Evolutionary conservation across 169 alveolate species (phyloP).

Genomic region (Eimeria brunetti): DNA sequence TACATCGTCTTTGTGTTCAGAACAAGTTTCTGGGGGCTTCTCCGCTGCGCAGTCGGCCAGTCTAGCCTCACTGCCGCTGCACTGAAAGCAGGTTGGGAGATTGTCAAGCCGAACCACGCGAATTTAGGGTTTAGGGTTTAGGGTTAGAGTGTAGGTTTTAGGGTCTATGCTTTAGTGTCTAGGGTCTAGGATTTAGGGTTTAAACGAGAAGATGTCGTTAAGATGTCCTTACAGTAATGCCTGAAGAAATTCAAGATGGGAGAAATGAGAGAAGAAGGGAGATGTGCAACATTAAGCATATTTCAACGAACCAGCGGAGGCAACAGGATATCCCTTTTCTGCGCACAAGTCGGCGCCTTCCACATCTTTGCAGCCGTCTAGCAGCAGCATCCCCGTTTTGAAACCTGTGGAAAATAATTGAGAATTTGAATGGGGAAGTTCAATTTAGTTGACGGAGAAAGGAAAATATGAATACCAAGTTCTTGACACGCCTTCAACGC

Average conservation of each 20-base stretch:
- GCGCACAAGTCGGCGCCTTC: slow-evolving; percentile 90
- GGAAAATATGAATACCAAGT: slow-evolving; percentile 74
- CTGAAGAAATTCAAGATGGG: background rate
- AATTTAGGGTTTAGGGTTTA: too few relatives aligned
- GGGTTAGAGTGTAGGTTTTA: too few relatives aligned
- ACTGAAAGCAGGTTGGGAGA: slow-evolving; percentile 66
- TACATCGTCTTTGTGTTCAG: slow-evolving; percentile 90
- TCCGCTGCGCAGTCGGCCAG: slow-evolving; percentile 87
- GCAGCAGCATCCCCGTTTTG: slow-evolving; percentile 85
- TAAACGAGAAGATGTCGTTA: too few relatives aligned
- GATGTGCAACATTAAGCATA: background rate
- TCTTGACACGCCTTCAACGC: slow-evolving; percentile 90
- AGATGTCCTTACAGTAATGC: slow-evolving; percentile 22
- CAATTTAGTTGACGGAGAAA: background rate
- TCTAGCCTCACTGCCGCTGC: slow-evolving; percentile 88
- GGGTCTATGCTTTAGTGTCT: too few relatives aligned
- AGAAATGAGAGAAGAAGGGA: too few relatives aligned
- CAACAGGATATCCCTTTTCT: slow-evolving; percentile 88
- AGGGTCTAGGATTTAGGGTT: too few relatives aligned
- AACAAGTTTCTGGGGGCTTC: slow-evolving; percentile 87
- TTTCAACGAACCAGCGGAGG: slow-evolving; percentile 85
- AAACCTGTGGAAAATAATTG: slow-evolving; percentile 77
- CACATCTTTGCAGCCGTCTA: slow-evolving; percentile 86
- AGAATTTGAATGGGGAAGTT: too few relatives aligned
- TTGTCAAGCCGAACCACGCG: background rate